phyloP scores from a whole-genome alignment of 2,329 filamentous ascomycete species.

The Fusarium irregulare region DNA sequence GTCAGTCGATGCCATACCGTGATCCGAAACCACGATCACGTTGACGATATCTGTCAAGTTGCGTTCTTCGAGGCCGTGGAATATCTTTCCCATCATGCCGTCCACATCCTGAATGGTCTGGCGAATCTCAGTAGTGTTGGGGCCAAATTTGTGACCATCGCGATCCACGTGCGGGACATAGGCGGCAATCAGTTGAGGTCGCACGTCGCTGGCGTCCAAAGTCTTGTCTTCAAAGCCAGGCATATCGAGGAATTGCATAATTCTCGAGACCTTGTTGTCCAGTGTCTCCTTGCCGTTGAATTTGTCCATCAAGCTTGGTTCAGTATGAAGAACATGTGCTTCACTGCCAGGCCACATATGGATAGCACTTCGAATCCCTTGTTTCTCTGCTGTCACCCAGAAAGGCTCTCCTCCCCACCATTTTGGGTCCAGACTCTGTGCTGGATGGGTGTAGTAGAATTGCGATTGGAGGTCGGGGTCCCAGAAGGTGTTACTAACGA shows the following conservation, averaged over 20 bases:
- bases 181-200: constrained; percentile 91
- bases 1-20: constrained; percentile 97
- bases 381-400: constrained; percentile 91
- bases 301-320: constrained; percentile 84
- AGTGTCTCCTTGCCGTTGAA: constrained; percentile 84
- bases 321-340: constrained; percentile 79
- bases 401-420: constrained; percentile 97
- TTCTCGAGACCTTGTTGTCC: constrained; percentile 78
- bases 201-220: constrained; percentile 62
- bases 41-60: constrained; percentile 94
- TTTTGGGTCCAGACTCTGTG: constrained; percentile 80
- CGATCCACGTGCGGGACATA: constrained; percentile 94
- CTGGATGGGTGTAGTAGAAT: constrained; percentile 87
- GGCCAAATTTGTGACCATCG: constrained; percentile 88
- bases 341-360: constrained; percentile 99
- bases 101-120: constrained; percentile 84
- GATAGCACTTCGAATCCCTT: constrained; percentile 81
- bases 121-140: constrained; percentile 92
- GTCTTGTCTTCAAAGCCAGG: constrained; percentile 74
- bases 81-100: constrained; percentile 80
- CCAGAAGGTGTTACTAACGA: constrained; percentile 96
- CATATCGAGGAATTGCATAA: constrained; percentile 85
- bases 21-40: constrained; percentile 94
- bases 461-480: constrained; percentile 80
- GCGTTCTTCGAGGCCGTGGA: constrained; percentile 79